A percentile compares a stretch with the other conserved stretches of the same genome.
Evolutionary conservation across 805 yeast genomes (phyloP).

Genomic region (Maudiozyma bulderi): DNA sequence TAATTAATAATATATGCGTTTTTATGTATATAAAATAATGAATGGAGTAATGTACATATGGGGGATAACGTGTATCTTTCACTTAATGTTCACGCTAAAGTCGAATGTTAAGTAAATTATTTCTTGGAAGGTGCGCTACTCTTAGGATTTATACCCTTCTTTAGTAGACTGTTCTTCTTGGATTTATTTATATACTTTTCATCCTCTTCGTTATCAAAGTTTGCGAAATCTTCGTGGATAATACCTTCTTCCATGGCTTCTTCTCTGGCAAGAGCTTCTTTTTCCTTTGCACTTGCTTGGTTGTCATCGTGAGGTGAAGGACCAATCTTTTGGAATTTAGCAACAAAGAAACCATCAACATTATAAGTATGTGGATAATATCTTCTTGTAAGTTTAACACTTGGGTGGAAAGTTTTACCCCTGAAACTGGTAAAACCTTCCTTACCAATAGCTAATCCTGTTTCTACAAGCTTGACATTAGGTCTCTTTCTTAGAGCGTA

Average conservation of each 20-base stretch:
- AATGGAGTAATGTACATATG: background rate
- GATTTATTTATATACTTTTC: constrained; percentile 59
- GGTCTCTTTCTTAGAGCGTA: constrained; percentile 94
- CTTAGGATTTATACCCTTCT: constrained; percentile 63
- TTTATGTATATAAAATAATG: background rate
- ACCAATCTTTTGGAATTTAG: constrained; percentile 87
- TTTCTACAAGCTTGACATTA: constrained; percentile 85
- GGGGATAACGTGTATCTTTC: background rate
- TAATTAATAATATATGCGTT: background rate
- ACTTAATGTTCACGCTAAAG: too few relatives aligned
- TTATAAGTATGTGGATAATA: constrained; percentile 97
- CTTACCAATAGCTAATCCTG: constrained; percentile 88
- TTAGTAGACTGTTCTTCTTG: constrained; percentile 53
- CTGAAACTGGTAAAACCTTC: constrained; percentile 90
- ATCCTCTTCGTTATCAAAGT: constrained; percentile 70
- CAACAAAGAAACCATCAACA: constrained; percentile 97
- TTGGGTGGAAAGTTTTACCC: constrained; percentile 81
- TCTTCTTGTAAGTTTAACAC: constrained; percentile 75
- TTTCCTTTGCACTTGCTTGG: constrained; percentile 81
- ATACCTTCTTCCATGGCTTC: constrained; percentile 76
- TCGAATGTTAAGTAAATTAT: background rate
- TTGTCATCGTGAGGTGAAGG: constrained; percentile 77
- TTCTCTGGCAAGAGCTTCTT: constrained; percentile 70
- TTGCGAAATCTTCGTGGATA: constrained; percentile 78
- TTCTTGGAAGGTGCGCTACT: background rate